Evolutionary conservation across 805 yeast genomes (phyloP).

Genomic region (Metschnikowia colocasiae): DNA sequence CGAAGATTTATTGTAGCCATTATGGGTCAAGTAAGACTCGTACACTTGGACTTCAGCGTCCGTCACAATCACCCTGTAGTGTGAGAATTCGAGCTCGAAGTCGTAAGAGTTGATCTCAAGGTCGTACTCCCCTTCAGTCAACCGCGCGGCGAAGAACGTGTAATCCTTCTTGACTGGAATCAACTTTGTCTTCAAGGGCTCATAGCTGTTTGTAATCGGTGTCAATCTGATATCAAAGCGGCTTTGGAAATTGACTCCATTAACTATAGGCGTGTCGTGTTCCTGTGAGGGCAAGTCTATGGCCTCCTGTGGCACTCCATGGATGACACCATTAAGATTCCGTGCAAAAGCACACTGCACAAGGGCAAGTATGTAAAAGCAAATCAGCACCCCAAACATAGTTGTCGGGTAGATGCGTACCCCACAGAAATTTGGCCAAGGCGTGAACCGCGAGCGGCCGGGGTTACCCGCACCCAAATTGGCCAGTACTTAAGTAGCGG

Average conservation of each 20-base stretch:
- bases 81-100: slow-evolving; percentile 23
- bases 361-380: neutral
- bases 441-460: neutral
- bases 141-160: slow-evolving; percentile 22
- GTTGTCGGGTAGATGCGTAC: neutral
- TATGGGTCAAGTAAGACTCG: slow-evolving; percentile 20
- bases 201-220: neutral
- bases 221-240: slow-evolving; percentile 27
- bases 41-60: slow-evolving; percentile 22
- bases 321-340: slow-evolving; percentile 1
- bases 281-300: slow-evolving; percentile 9
- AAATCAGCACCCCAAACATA: neutral
- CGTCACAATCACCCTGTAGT: slow-evolving; percentile 27
- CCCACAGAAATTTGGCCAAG: neutral
- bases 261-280: slow-evolving; percentile 21
- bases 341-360: neutral
- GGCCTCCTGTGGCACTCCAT: slow-evolving; percentile 25
- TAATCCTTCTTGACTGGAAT: slow-evolving; percentile 24
- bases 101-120: slow-evolving; percentile 35
- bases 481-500: slow-evolving; percentile 11
- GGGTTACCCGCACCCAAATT: slow-evolving; percentile 25
- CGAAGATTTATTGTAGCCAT: slow-evolving; percentile 20
- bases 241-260: slow-evolving; percentile 34
- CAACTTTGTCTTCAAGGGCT: neutral
- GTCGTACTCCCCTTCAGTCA: slow-evolving; percentile 33